Conservation (phyloP, 495 filamentous ascomycete species). For the Ramalina intermedia region DNA sequence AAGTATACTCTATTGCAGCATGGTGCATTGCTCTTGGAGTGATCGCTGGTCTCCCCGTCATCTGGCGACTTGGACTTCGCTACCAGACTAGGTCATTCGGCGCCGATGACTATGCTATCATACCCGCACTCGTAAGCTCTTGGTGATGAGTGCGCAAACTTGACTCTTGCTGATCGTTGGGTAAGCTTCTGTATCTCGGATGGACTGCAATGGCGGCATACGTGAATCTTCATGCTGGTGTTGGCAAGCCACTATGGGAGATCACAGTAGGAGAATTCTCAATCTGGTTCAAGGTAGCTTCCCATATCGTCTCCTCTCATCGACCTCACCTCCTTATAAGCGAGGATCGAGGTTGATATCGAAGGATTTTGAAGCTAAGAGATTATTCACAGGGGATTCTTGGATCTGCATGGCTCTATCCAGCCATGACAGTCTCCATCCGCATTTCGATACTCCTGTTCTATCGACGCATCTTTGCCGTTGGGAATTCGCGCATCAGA, state of each 20-base stretch:
- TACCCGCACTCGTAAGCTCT: slow-evolving; percentile 5
- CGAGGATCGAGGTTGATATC: no score
- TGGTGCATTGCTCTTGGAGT: slow-evolving; percentile 21
- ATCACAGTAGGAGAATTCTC: slow-evolving; percentile 15
- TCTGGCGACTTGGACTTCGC: slow-evolving; percentile 4
- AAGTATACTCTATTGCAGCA: slow-evolving; percentile 13
- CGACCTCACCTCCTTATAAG: no score
- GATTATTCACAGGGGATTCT: neutral
- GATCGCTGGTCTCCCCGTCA: slow-evolving; percentile 15
- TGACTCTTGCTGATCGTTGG: neutral
- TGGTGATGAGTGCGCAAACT: neutral
- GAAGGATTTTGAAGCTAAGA: no score
- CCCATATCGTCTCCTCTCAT: no score
- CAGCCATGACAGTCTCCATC: slow-evolving; percentile 14
- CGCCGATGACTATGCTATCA: slow-evolving; percentile 6
- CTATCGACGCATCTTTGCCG: slow-evolving; percentile 13
- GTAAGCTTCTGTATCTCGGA: slow-evolving; percentile 16
- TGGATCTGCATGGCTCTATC: slow-evolving; percentile 5
- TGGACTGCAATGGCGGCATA: slow-evolving; percentile 13
- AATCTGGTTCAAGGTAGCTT: slow-evolving; percentile 14
- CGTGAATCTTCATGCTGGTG: slow-evolving; percentile 13
- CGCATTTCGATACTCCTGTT: slow-evolving; percentile 15
- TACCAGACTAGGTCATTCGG: neutral
- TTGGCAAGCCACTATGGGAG: slow-evolving; percentile 19
- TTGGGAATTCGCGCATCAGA: neutral